Base-by-base conservation (phyloP, 2,329 filamentous ascomycete genomes). In the Talaromyces sp. region DNA sequence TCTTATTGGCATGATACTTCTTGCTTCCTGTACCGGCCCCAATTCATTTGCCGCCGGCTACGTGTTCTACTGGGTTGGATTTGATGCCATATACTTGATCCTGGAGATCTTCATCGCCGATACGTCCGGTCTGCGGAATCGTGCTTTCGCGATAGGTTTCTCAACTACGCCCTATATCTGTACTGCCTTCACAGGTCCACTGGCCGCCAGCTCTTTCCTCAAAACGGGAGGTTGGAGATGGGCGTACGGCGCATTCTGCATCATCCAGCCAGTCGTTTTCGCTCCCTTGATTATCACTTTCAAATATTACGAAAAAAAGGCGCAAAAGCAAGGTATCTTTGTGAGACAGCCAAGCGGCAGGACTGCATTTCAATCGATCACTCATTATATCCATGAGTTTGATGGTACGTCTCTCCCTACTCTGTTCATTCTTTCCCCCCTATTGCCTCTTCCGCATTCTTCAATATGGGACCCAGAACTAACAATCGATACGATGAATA, bases 11-110 rank as follows among this genome's bases (percentile, higher is more conserved):
- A 71, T 86, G 30, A 75, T 85, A 57, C 77, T 89, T 69, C 83
- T 86, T 66, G 86, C 86, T 2, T 74, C 75, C 2, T 87, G 83
- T 67, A 74, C 76, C 3, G 82, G 82, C 50, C 80, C 87, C 9
- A 71, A 82, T 60, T 81, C 79, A 0, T 89, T 85, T 65, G 82
- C 82, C 40, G 85, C 85, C 2, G 85, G 60, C 2, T 62, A 62
- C 22, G 49, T 55, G 9, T 46, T 62, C 2, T 86, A 84, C 65
- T 77, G 76, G 62, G 77, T 85, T 40, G 85, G 85, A 7, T 56
- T 72, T 52, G 74, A 78, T 32, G 81, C 80, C 4, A 70, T 86
- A 5, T 70, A 73, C 27, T 84, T 82, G 58, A 78, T 77, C 24
- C 64, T 86, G 2, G 75, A 74, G 43, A 75, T 87, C 43, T 81